Evolutionary conservation across 176 grass and related monocot genomes (phyloP).

Genomic region (Hordeum vulgare): MorexV3_pseudomolecules_assembly NC_058518.1:504582741-504583240

Average conservation of each 20-base stretch:
- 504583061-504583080: constrained; percentile 52
- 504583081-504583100: constrained; percentile 57
- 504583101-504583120: constrained; percentile 81
- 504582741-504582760: constrained; percentile 80
- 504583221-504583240: too few relatives aligned
- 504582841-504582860: constrained; percentile 44
- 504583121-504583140: constrained; percentile 43
- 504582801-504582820: constrained; percentile 31
- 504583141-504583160: constrained; percentile 81
- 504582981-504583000: constrained; percentile 79
- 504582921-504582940: constrained; percentile 76
- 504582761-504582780: constrained; percentile 75
- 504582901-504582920: constrained; percentile 82
- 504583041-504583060: constrained; percentile 58
- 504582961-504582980: constrained; percentile 67
- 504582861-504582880: constrained; percentile 46
- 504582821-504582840: background rate
- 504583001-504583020: constrained; percentile 71
- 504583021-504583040: background rate
- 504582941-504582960: constrained; percentile 51
- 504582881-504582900: constrained; percentile 67
- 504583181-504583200: background rate
- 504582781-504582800: constrained; percentile 69
- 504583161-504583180: constrained; percentile 49
- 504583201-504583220: background rate